Percentiles rank a stretch among this genome's conserved stretches.
phyloP scores from a whole-genome alignment of 306 rosid genomes.

The Abrus pulchellus region DNA sequence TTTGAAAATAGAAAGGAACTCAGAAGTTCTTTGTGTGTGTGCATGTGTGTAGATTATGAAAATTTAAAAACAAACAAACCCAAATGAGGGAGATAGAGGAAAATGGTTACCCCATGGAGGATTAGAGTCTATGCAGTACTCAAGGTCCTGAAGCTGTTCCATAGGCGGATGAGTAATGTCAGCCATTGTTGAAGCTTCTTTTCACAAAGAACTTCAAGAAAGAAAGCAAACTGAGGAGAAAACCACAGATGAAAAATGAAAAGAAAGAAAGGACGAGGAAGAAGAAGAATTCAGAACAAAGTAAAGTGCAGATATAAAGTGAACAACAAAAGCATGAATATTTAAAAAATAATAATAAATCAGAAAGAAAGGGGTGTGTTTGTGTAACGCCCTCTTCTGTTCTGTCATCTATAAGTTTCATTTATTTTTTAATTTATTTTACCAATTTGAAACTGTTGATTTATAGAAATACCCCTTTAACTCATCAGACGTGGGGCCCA shows the following conservation, averaged over 20 bases:
- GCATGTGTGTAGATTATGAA: constrained; percentile 3
- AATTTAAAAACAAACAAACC: constrained; percentile 1
- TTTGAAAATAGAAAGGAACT: constrained; percentile 10
- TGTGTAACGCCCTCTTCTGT: background rate
- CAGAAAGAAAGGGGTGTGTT: background rate
- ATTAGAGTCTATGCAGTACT: constrained; percentile 88
- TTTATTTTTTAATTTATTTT: background rate
- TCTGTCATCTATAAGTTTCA: constrained; percentile 1
- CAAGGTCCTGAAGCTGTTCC: constrained; percentile 93
- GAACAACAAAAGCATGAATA: constrained; percentile 50
- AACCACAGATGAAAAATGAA: background rate
- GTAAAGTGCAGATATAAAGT: constrained; percentile 66
- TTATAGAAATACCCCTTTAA: constrained; percentile 37
- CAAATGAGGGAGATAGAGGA: constrained; percentile 21
- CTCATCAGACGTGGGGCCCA: constrained; percentile 6
- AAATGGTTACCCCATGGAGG: constrained; percentile 79
- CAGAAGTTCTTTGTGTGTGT: constrained; percentile 36
- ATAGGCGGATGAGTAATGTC: constrained; percentile 77
- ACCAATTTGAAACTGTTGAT: background rate
- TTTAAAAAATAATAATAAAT: background rate
- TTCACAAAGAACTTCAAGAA: constrained; percentile 46
- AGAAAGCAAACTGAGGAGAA: constrained; percentile 32
- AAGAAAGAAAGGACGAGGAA: constrained; percentile 11
- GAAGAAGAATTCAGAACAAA: constrained; percentile 52
- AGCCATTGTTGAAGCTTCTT: constrained; percentile 71